phyloP scores from a whole-genome alignment of 306 rosid genomes.

The Styphnolobium japonicum region DNA sequence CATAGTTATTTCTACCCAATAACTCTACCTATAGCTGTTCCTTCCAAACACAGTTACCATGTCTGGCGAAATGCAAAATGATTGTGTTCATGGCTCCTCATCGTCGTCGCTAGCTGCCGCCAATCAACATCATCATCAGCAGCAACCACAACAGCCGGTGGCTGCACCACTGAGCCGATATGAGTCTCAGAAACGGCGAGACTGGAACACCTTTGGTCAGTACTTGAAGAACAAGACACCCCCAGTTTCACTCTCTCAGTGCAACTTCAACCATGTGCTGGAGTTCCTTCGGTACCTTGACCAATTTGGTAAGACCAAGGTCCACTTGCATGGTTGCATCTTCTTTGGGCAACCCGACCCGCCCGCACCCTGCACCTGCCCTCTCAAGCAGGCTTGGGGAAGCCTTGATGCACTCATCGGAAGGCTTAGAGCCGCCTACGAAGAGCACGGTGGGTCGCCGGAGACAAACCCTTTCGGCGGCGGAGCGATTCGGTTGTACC shows the following conservation, averaged over 20 bases:
- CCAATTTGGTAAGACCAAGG: constrained; percentile 95
- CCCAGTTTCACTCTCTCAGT: constrained; percentile 61
- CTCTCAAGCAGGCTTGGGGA: constrained; percentile 93
- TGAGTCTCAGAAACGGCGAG: constrained; percentile 80
- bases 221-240: constrained; percentile 69
- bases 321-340: constrained; percentile 71
- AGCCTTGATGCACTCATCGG: constrained; percentile 94
- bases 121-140: not conserved
- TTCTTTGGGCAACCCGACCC: constrained; percentile 92
- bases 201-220: constrained; percentile 91
- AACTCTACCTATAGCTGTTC: not conserved
- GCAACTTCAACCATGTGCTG: constrained; percentile 78
- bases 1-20: not conserved
- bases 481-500: constrained; percentile 62
- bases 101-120: constrained; percentile 20
- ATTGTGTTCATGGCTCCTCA: constrained; percentile 42
- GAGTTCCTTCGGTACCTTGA: constrained; percentile 86
- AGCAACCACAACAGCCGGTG: not conserved
- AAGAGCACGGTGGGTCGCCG: constrained; percentile 75
- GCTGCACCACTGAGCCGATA: constrained; percentile 55
- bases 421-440: constrained; percentile 86
- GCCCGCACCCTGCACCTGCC: constrained; percentile 87
- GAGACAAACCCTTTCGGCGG: constrained; percentile 81
- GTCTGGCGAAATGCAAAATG: constrained; percentile 43
- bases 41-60: constrained; percentile 20